These are phyloP conservation scores for Salix arbutifolia DNA, from an alignment of 345 rosid genomes.

Conservation along the genomic window DNA sequence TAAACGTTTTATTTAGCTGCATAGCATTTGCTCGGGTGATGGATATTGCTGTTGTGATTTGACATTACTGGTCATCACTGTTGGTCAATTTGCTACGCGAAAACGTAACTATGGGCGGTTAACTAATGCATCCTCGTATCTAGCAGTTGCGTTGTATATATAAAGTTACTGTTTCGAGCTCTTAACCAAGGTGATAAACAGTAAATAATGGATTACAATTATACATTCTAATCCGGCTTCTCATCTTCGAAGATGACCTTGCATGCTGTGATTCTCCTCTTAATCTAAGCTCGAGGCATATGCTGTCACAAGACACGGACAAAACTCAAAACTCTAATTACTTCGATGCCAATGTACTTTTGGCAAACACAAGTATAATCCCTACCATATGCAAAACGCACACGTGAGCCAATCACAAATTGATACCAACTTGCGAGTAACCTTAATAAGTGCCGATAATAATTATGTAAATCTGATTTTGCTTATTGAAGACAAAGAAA, in stretches of 20 bases:
- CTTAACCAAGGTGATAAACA: too few relatives aligned
- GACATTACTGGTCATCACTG: neutral
- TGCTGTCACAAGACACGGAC: neutral
- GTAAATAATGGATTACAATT: too few relatives aligned
- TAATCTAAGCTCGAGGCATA: neutral
- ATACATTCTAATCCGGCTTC: too few relatives aligned
- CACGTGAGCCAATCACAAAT: slow-evolving; percentile 2
- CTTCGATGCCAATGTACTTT: neutral
- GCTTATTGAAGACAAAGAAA: neutral
- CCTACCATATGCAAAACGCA: neutral
- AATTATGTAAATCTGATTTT: neutral
- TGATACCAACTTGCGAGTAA: neutral
- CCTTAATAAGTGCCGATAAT: neutral
- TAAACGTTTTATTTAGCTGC: neutral
- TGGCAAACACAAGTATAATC: neutral
- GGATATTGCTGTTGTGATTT: neutral
- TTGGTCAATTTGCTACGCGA: slow-evolving; percentile 15
- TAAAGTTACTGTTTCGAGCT: too few relatives aligned
- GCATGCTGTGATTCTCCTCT: neutral
- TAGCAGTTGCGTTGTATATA: neutral
- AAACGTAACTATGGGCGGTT: slow-evolving; percentile 29
- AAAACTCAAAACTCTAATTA: neutral
- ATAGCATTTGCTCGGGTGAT: neutral
- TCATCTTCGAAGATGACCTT: too few relatives aligned
- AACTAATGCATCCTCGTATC: slow-evolving; percentile 14